Evolutionary conservation across 2,329 filamentous ascomycete genomes (phyloP), one percentile per base, ranked within the genome.

Genomic region (Penicillium hordei): DNA sequence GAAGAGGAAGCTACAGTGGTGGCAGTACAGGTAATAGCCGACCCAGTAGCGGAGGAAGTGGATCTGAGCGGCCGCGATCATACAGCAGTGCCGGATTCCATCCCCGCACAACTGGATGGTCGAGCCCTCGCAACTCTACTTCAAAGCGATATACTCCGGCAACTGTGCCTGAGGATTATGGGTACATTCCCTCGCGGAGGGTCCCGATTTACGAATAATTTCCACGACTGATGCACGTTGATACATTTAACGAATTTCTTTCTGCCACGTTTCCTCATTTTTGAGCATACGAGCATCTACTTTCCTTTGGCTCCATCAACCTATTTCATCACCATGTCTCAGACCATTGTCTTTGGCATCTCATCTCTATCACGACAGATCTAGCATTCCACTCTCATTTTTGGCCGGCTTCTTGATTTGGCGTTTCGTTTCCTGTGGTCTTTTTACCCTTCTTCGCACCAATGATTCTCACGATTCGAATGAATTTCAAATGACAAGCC

Each of bases 1-100:
- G 70, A 34, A 57, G 65, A 43, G 61, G 62, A 5, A 70, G 64
- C 46, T 68, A 70, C 45, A 64, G 66, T 27, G 64, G 59, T 0
- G 53, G 60, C 8, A 68, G 56, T 31, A 34, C 64, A 15, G 60
- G 52, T 13, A 57, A 61, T 8, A 62, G 65, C 42, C 61, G 63
- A 4, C 62, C 59, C 23, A 58, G 60, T 15, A 70, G 69, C 33
- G 67, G 67, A 31, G 61, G 64, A 9, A 70, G 65, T 29, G 52
- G 66, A 3, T 67, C 66, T 4, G 66, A 69, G 13, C 60, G 63
- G 21, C 63, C 64, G 2, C 62, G 67, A 23, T 66, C 68, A 4
- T 69, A 59, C 13, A 65, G 60, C 38, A 64, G 45, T 48, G 62
- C 60, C 4, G 64, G 63, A 4, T 49, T 61, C 31, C 57, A 60